Percentiles rank a stretch among this genome's conserved stretches.
Conservation (phyloP, 164 flowering plant species). For the Amborella trichopoda region DNA sequence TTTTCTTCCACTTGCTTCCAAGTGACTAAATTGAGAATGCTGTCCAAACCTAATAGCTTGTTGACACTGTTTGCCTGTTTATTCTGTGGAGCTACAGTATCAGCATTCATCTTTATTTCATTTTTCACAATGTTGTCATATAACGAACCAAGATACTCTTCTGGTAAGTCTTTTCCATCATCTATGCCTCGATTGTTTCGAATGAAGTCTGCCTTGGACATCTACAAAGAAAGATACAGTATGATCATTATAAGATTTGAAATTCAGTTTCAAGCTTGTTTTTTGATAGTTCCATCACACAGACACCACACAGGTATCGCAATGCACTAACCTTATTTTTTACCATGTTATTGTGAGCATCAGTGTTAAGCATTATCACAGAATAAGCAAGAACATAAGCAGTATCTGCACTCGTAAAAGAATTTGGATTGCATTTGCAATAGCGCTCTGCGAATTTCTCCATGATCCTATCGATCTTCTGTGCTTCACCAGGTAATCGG, state of each 20-base stretch:
- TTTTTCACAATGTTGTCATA: slow-evolving; percentile 94
- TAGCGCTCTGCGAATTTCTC: slow-evolving; percentile 99
- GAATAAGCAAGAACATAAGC: slow-evolving; percentile 99
- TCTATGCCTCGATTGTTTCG: slow-evolving; percentile 98
- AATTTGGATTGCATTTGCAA: slow-evolving; percentile 91
- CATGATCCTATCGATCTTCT: slow-evolving; percentile 98
- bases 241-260: too few species aligned
- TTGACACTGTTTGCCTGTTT: slow-evolving; percentile 84
- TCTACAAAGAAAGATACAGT: slow-evolving; percentile 44
- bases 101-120: slow-evolving; percentile 94
- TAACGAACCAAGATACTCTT: slow-evolving; percentile 72
- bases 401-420: slow-evolving; percentile 92
- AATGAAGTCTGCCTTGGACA: slow-evolving; percentile 94
- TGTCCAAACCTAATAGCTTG: slow-evolving; percentile 84
- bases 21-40: slow-evolving; percentile 74
- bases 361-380: slow-evolving; percentile 97
- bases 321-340: slow-evolving; percentile 78
- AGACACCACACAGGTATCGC: not conserved
- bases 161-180: slow-evolving; percentile 94
- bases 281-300: too few species aligned
- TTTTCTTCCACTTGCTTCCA: slow-evolving; percentile 94
- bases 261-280: too few species aligned
- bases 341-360: slow-evolving; percentile 95
- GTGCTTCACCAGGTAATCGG: slow-evolving; percentile 98
- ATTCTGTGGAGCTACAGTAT: slow-evolving; percentile 64